phyloP scores from a whole-genome alignment of 1,284 basidiomycete species.

The Sporisorium sorghi region DNA sequence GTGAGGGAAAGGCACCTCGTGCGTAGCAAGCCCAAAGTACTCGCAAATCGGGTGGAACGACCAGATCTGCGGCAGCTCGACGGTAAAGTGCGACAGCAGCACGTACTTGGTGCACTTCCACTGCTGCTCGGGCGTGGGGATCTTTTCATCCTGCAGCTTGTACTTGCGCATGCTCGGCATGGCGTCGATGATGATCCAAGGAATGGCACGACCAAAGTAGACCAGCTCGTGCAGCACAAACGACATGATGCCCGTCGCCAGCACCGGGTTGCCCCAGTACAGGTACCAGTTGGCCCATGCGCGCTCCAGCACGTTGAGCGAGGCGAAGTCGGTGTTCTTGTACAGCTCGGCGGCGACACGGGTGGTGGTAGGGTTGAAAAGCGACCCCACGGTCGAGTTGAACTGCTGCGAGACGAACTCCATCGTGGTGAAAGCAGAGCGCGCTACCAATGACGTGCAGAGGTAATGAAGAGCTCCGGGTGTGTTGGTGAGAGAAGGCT shows the following conservation, averaged over 20 bases:
- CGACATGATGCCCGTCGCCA: conserved; percentile 93
- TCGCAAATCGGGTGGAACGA: conserved; percentile 95
- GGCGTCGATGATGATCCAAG: conserved; percentile 94
- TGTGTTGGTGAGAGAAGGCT: background rate
- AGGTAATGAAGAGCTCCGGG: conserved; percentile 10
- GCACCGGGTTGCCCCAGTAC: conserved; percentile 79
- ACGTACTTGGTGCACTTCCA: conserved; percentile 97
- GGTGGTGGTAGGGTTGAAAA: conserved; percentile 47
- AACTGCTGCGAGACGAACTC: conserved; percentile 50
- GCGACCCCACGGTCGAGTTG: conserved; percentile 50
- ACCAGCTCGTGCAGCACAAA: conserved; percentile 94
- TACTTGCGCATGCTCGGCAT: conserved; percentile 93
- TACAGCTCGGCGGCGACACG: conserved; percentile 70
- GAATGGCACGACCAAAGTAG: conserved; percentile 94
- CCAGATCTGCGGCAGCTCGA: conserved; percentile 96
- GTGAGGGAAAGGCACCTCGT: conserved; percentile 88
- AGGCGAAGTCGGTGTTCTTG: conserved; percentile 51
- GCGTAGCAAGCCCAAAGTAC: conserved; percentile 87
- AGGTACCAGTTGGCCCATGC: conserved; percentile 71
- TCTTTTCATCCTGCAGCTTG: conserved; percentile 87
- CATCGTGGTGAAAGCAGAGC: conserved; percentile 21
- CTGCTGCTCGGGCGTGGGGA: conserved; percentile 84
- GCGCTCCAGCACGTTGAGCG: conserved; percentile 60
- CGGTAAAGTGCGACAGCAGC: conserved; percentile 93
- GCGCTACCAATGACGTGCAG: conserved; percentile 6